Percentiles rank a stretch among this genome's conserved stretches.
Evolutionary conservation across 2,329 filamentous ascomycete species (phyloP).

Genomic region (Diaporthe ampelina): DNA sequence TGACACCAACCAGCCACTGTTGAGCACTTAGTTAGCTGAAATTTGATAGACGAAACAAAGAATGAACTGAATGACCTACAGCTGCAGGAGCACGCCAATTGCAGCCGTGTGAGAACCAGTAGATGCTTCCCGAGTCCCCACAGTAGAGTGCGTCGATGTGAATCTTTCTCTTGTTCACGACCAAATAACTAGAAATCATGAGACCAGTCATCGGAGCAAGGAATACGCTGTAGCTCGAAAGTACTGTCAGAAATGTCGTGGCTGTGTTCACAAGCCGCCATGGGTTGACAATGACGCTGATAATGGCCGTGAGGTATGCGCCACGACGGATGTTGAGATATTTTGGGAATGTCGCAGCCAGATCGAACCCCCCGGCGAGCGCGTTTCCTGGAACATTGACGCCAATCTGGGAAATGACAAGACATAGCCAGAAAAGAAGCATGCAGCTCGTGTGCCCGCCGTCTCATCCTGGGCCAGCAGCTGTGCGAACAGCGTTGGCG

Average conservation of each 20-base stretch:
- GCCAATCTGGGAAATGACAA: slow-evolving; percentile 54
- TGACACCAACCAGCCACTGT: slow-evolving; percentile 57
- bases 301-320: slow-evolving; percentile 53
- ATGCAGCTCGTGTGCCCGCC: slow-evolving; percentile 52
- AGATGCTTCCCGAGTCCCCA: slow-evolving; percentile 50
- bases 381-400: slow-evolving; percentile 56
- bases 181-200: slow-evolving; percentile 54
- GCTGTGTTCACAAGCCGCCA: slow-evolving; percentile 56
- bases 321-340: slow-evolving; percentile 56
- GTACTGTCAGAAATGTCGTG: slow-evolving; percentile 53
- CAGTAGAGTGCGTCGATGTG: slow-evolving; percentile 54
- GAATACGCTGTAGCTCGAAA: slow-evolving; percentile 55
- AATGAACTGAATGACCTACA: slow-evolving; percentile 47
- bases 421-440: slow-evolving; percentile 55
- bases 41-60: no score
- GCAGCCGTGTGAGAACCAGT: slow-evolving; percentile 57
- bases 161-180: slow-evolving; percentile 52
- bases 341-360: slow-evolving; percentile 54
- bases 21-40: no score
- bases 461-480: slow-evolving; percentile 50
- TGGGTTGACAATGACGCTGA: slow-evolving; percentile 55
- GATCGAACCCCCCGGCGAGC: slow-evolving; percentile 55
- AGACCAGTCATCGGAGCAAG: slow-evolving; percentile 57
- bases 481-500: slow-evolving; percentile 52
- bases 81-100: slow-evolving; percentile 58